Base-by-base conservation (phyloP, 495 filamentous ascomycete species). In the Hapsidospora chrysogenum region DNA sequence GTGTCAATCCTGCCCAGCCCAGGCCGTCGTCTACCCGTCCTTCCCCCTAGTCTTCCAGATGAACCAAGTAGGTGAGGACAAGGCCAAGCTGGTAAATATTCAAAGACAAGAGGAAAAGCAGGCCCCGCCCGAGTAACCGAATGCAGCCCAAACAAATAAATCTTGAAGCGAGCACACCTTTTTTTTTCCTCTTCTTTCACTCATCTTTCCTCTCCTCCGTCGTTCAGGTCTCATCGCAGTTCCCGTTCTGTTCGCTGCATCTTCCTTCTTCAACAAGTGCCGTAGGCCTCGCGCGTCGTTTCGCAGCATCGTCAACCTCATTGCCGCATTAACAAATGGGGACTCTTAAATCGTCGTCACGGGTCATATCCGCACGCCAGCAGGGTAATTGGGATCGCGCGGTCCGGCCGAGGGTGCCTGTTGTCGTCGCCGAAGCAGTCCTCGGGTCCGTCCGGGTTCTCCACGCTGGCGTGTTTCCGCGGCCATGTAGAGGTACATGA, bases 351-450 rank as follows among this genome's bases (percentile, higher is more conserved):
- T 36, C 22, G 33, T 36, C 33, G 33, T 36, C 33, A 25, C 22
- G 33, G 33, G 6, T 26, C 23, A 26, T 6, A 23, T 36, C 22
- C 17, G 33, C 20, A 27, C 20, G 33, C 25, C 20, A 36, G 22
- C 33, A 36, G n/a, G 33, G 33, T 16, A 16, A 22, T 36, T 17
- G 17, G 21, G 26, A 27, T 35, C n/a, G 21, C 25, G 22, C 16
- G 33, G 23, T 21, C 23, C 13, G 31, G 31, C 23, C 23, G 11
- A 6, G 23, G 25, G 16, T 27, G 20, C 33, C 17, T 22, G 22
- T 36, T 23, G 25, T 36, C 33, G 33, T 36, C 33, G 22, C 20
- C 31, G 31, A 33, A 22, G 31, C 31, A 17, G 23, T n/a, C n/a
- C n/a, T n/a, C n/a, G n/a, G n/a, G n/a, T n/a, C n/a, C n/a, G n/a